Percentiles rank a stretch among this genome's conserved stretches.
Conservation (phyloP, 768 basidiomycete genomes). For the Tulasnella sp. region DNA sequence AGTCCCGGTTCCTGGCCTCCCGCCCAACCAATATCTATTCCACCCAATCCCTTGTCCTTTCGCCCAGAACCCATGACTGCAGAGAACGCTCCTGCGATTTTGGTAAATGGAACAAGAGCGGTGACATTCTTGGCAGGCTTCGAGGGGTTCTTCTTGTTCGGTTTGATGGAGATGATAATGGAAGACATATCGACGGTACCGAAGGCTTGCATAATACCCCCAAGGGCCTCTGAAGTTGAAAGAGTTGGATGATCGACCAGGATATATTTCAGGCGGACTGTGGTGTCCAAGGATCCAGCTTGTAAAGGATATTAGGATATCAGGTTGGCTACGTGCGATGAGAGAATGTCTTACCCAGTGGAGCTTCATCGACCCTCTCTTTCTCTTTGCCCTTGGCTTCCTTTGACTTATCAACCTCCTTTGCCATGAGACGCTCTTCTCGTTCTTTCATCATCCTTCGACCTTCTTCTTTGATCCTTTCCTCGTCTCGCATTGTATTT, state of each 20-base stretch:
- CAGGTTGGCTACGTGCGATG: background rate
- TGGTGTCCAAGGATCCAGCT: constrained; percentile 60
- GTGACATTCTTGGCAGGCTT: constrained; percentile 56
- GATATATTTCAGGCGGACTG: constrained; percentile 59
- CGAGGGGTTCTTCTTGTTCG: constrained; percentile 43
- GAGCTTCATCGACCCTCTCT: constrained; percentile 25
- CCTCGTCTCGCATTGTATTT: constrained; percentile 48
- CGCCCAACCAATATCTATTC: constrained; percentile 64
- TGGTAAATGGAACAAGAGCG: constrained; percentile 66
- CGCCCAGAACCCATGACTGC: constrained; percentile 50
- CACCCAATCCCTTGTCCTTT: constrained; percentile 42
- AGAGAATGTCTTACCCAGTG: constrained; percentile 7
- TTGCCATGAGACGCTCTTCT: constrained; percentile 41
- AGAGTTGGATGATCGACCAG: constrained; percentile 48
- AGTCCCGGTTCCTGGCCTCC: constrained; percentile 65
- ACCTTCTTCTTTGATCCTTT: constrained; percentile 67
- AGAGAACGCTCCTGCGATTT: constrained; percentile 65
- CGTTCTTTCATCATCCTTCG: constrained; percentile 55
- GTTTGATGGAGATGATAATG: constrained; percentile 58
- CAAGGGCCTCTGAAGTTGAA: constrained; percentile 41
- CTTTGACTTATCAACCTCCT: constrained; percentile 26
- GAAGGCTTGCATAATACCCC: constrained; percentile 45
- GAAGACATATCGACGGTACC: constrained; percentile 52
- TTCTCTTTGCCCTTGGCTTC: constrained; percentile 25
- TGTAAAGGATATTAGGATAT: background rate